Evolutionary conservation across 805 yeast genomes (phyloP), one percentile per base, ranked within the genome.

Genomic region (Barnettozyma vustinii): DNA sequence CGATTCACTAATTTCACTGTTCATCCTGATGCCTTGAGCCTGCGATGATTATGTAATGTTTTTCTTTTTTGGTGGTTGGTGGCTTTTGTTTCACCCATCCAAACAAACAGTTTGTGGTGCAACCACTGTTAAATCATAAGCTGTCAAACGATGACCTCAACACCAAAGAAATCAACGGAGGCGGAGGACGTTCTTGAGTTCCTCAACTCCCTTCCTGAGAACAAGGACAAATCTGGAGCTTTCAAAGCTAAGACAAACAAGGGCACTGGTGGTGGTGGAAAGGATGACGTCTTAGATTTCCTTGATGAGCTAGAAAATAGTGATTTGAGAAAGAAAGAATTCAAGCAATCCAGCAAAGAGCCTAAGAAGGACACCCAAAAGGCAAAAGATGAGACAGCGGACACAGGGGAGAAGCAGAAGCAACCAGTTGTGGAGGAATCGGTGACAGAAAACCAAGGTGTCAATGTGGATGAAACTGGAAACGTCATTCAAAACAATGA

Each of bases 171-270:
- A 48, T 58, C 73, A 5, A 71, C 73, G 18, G 84, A 82, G 50
- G 81, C 83, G 21, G 87, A 84, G 54, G 92, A 86, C 57, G 92
- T 87, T 5, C 73, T 87, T 47, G 92, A 86, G 54, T 87, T 87
- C 61, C 73, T 87, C 56, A 89, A 85, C 59, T 84, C 91, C 1
- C 75, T 89, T 43, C 94, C 95, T 3, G 89, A 83, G 25, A 59
- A 55, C 32, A 59, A 60, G 43, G 63, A 59, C 48, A 56, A 55
- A 12, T 50, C 57, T 2, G 36, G 47, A 20, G 47, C 48, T 13
- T 52, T 52, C 27, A 52, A 49, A 27, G 55, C 55, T 1, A 52
- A 2, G 75, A 77, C 51, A 78, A 76, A 43, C 83, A 79, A 47
- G 54, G 54, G 10, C 54, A 53, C 32, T 3, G 62, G 56, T 44